Conservation (phyloP, 345 rosid species). For the Crucihimalaya himalaica region DNA sequence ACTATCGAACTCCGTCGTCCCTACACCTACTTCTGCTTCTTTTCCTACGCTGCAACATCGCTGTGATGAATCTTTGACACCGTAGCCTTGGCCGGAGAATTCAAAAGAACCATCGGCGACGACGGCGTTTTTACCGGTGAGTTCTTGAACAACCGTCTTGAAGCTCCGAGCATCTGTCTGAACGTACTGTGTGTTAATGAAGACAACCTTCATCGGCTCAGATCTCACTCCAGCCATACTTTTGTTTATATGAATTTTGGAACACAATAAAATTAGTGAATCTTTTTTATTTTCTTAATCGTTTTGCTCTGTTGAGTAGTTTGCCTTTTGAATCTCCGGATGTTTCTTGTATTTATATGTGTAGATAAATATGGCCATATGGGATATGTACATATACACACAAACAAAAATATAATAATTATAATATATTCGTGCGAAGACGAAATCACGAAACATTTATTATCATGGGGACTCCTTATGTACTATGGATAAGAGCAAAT, state of each 20-base stretch:
- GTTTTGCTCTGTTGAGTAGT: conserved; percentile 8
- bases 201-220: conserved; percentile 51
- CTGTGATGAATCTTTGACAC: conserved; percentile 8
- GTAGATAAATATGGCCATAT: conserved; percentile 8
- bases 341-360: conserved; percentile 33
- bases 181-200: conserved; percentile 58
- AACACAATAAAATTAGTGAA: neutral
- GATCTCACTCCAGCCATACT: conserved; percentile 38
- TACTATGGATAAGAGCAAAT: conserved; percentile 15
- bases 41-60: neutral
- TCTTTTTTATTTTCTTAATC: neutral
- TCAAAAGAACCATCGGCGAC: conserved; percentile 37
- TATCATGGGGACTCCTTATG: conserved; percentile 11
- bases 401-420: neutral
- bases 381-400: neutral
- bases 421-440: neutral
- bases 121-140: conserved; percentile 63
- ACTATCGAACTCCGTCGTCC: conserved; percentile 48
- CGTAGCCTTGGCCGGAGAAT: conserved; percentile 13
- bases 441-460: conserved; percentile 9
- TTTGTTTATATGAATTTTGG: neutral
- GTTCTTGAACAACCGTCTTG: conserved; percentile 68
- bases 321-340: conserved; percentile 19
- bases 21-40: conserved; percentile 12
- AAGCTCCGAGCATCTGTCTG: conserved; percentile 56